Conservation (phyloP, 495 filamentous ascomycete species). For the Talaromyces adpressus region DNA sequence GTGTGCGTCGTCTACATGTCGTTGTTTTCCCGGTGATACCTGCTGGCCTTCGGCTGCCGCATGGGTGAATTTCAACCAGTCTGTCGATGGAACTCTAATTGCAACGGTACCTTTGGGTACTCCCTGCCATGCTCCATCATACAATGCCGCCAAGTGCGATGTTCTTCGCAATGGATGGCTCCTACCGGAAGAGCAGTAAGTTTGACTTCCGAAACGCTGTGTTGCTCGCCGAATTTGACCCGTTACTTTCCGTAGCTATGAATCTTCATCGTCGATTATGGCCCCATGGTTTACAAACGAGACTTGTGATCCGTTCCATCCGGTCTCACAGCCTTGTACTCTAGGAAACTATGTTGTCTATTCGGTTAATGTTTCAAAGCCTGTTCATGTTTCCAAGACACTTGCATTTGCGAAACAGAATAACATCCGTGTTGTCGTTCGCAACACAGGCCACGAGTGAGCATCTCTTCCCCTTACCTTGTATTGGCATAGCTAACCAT, state of each 20-base stretch:
- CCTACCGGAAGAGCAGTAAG: slow-evolving; percentile 23
- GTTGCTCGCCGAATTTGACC: too few species aligned
- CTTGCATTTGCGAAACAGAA: slow-evolving; percentile 43
- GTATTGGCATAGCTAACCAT: not conserved
- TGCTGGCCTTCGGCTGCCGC: slow-evolving; percentile 36
- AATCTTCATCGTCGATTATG: slow-evolving; percentile 36
- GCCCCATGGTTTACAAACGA: slow-evolving; percentile 33
- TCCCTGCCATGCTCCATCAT: slow-evolving; percentile 39
- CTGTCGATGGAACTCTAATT: slow-evolving; percentile 35
- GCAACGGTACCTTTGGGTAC: slow-evolving; percentile 34
- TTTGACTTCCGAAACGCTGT: slow-evolving; percentile 6
- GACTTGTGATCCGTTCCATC: slow-evolving; percentile 50
- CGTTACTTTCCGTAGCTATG: slow-evolving; percentile 15
- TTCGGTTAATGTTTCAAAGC: slow-evolving; percentile 26
- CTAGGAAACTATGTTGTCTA: slow-evolving; percentile 54
- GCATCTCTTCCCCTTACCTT: not conserved
- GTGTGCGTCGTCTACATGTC: slow-evolving; percentile 6
- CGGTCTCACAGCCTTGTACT: slow-evolving; percentile 42
- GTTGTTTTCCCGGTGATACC: slow-evolving; percentile 27
- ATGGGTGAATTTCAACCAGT: slow-evolving; percentile 38
- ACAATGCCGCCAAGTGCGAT: slow-evolving; percentile 23
- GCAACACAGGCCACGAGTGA: slow-evolving; percentile 52
- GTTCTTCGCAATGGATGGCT: slow-evolving; percentile 22
- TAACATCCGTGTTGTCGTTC: slow-evolving; percentile 55
- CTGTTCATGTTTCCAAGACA: slow-evolving; percentile 21